Evolutionary conservation across 129 eudicot genomes (phyloP), one percentile per base, ranked within the genome.

Genomic region (Smallanthus sonchifolius): DNA sequence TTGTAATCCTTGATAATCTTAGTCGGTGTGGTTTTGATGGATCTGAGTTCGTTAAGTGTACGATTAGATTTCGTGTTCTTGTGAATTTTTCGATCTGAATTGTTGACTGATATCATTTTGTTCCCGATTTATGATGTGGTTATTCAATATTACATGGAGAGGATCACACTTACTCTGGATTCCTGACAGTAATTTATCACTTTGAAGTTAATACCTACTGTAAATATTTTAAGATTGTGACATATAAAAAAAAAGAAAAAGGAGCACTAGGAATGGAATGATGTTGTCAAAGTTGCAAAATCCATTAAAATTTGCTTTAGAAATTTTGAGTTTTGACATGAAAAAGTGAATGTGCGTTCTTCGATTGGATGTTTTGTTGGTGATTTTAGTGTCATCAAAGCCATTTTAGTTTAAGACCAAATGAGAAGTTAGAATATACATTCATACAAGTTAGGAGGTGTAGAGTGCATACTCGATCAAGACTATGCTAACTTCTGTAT

Each of bases 21-120:
- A 44, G 61, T 16, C 14, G 7, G 6, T 74, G 62, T 61, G 35
- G 45, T 63, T 77, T 35, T 42, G 40, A 77, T 55, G 82, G 82
- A 78, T 70, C 82, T 70, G 65, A 71, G 67, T 39, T 76, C 16
- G 30, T 44, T 73, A 72, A 15, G 6, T 65, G 36, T 36, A 61
- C 20, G 6, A 17, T 10, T 39, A 24, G 76, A 38, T 28, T 45
- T 24, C n/a, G 49, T 54, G 64, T 65, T 55, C 55, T 39, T 54
- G 17, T 67, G 19, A 2, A 10, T 34, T 40, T 17, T 13, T 76
- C 19, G 17, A 48, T 55, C 43, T 67, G 48, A 43, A 17, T 32
- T 76, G 60, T 17, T 67, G 67, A 28, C 8, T 17, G 5, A 5
- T 62, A 51, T n/a, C 52, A 3, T 78, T 70, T 36, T n/a, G 63